Conservation (phyloP, 805 yeast genomes). For the Vanderwaltozyma tropicalis region DNA sequence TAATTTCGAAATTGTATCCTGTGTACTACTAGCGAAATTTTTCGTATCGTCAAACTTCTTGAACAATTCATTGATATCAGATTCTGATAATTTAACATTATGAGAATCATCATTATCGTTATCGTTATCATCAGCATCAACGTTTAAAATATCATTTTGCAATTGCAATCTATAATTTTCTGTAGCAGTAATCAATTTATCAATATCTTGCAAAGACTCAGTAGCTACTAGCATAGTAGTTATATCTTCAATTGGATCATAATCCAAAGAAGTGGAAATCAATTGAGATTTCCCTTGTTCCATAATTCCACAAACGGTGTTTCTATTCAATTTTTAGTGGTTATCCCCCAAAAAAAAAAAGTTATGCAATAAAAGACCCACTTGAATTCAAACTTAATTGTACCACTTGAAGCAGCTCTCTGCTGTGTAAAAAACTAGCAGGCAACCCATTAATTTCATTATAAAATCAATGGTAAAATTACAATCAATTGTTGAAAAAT, state of each 20-base stretch:
- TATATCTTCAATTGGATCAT: conserved; percentile 47
- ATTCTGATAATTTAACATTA: background rate
- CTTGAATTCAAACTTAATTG: no score
- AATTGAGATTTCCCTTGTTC: background rate
- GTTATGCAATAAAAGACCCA: no score
- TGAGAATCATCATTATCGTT: conserved; percentile 1
- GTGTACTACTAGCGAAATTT: conserved; percentile 67
- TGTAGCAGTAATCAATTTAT: conserved; percentile 40
- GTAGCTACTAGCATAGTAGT: conserved; percentile 42
- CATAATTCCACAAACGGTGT: background rate
- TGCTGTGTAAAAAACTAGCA: no score
- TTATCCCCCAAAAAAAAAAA: no score
- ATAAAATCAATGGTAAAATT: no score
- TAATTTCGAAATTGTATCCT: conserved; percentile 51
- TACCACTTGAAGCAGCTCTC: no score
- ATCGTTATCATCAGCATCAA: conserved; percentile 25
- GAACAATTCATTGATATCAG: conserved; percentile 28
- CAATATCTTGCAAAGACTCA: conserved; percentile 40
- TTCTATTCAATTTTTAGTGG: no score
- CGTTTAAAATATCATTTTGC: conserved; percentile 34
- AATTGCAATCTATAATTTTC: conserved; percentile 41
- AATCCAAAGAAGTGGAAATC: conserved; percentile 30
- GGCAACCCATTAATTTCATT: no score
- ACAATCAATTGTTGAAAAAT: no score
- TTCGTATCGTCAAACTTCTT: conserved; percentile 56